A percentile compares a stretch with the other conserved stretches of the same genome.
Evolutionary conservation across 2,329 filamentous ascomycete species (phyloP).

Genomic region (Pseudogymnoascus sp.): DNA sequence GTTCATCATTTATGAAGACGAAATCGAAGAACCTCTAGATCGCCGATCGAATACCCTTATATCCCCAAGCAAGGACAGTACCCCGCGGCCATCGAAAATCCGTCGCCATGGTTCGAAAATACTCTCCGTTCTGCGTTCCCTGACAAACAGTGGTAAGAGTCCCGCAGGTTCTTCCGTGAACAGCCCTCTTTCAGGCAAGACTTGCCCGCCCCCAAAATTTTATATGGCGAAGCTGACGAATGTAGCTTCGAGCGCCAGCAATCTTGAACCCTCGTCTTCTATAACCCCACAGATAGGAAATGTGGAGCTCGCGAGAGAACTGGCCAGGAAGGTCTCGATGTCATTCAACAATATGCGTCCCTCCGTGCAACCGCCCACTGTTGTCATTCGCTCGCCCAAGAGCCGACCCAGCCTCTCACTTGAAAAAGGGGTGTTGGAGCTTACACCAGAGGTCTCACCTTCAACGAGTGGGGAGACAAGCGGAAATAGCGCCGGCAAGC

Average conservation of each 20-base stretch:
- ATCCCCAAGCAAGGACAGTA: slow-evolving; percentile 17
- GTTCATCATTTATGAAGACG: slow-evolving; percentile 11
- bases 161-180: neutral
- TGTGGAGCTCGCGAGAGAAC: slow-evolving; percentile 4
- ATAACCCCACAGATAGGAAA: neutral
- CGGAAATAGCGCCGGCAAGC: slow-evolving; percentile 18
- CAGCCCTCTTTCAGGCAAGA: slow-evolving; percentile 2
- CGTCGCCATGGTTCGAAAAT: slow-evolving; percentile 35
- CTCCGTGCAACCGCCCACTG: slow-evolving; percentile 29
- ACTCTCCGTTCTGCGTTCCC: slow-evolving; percentile 34
- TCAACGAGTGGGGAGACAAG: slow-evolving; percentile 22
- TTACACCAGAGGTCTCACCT: slow-evolving; percentile 19
- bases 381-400: slow-evolving; percentile 36
- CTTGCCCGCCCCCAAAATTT: neutral
- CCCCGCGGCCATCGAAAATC: slow-evolving; percentile 30
- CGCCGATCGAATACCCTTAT: neutral
- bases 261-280: neutral
- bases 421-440: slow-evolving; percentile 25
- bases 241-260: neutral
- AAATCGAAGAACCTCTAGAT: slow-evolving; percentile 8
- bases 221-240: neutral
- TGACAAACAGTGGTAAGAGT: slow-evolving; percentile 32
- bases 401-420: slow-evolving; percentile 30
- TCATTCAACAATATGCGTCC: slow-evolving; percentile 32
- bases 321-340: slow-evolving; percentile 31